Base-by-base conservation (phyloP, 441 rosid genomes). In the Cnidoscolus chayamansa region DNA sequence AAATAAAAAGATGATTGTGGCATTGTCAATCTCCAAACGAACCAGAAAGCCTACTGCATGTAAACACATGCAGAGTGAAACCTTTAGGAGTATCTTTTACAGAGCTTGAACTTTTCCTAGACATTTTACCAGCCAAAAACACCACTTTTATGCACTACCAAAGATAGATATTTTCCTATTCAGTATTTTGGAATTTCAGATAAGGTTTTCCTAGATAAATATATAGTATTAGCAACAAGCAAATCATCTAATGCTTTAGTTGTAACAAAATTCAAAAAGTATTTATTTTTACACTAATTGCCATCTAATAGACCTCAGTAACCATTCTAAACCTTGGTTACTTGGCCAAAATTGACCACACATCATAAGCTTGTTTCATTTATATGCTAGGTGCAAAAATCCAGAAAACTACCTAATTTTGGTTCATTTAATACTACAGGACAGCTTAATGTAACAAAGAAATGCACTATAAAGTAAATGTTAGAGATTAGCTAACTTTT, bases 401-500 rank as follows among this genome's bases (percentile, higher is more conserved):
- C 48, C 65, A 31, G 68, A 17, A 40, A 63, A 19, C 31, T 12
- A 4, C 17, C 43, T 32, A 47, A 63, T n/a, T 10, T 37, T 11
- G n/a, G 11, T 1, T 49, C 9, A 35, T 64, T 4, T 58, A 35
- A 65, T 59, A 51, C 58, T 43, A 9, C 63, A 78, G 35, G 64
- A 54, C 62, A 11, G 58, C 60, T 43, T 25, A 50, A 51, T 8
- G 11, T 37, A 65, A 13, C 45, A 40, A 25, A 25, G 25, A 25
- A 25, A 25, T 25, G 25, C 25, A 25, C 25, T 4, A 63, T 11
- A n/a, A 63, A 57, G 54, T 55, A 60, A 50, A 62, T 49, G 63
- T 4, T 37, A 54, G 72, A 68, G 67, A 71, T 31, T 43, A 72
- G 7, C 19, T 32, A 75, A 45, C 25, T 25, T 25, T 25, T 25